Conservation (phyloP, 352 stramenopile species). For the Pythium phragmiticola region DNA sequence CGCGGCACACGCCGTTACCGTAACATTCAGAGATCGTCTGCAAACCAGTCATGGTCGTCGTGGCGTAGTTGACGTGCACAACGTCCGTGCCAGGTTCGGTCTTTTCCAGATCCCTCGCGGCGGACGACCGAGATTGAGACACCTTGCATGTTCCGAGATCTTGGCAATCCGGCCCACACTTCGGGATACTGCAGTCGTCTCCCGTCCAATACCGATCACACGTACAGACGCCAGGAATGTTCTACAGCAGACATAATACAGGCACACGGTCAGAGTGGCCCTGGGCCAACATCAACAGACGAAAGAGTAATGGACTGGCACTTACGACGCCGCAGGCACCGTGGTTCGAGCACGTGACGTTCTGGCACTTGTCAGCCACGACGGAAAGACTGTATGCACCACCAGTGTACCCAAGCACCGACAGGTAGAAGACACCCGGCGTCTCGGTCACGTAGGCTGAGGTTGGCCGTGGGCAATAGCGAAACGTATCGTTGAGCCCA, state of each 20-base stretch:
- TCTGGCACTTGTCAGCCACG: slow-evolving; percentile 66
- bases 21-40: slow-evolving; percentile 53
- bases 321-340: slow-evolving; percentile 55
- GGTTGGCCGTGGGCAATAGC: slow-evolving; percentile 52
- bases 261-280: background rate
- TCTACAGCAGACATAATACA: slow-evolving; percentile 20
- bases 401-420: slow-evolving; percentile 54
- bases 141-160: slow-evolving; percentile 51
- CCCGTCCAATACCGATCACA: slow-evolving; percentile 79
- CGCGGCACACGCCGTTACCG: slow-evolving; percentile 63
- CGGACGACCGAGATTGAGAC: background rate
- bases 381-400: slow-evolving; percentile 40
- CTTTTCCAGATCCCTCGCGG: too few relatives aligned
- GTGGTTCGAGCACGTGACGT: slow-evolving; percentile 56
- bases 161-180: slow-evolving; percentile 68
- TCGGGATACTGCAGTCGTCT: slow-evolving; percentile 68
- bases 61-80: too few relatives aligned
- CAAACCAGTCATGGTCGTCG: too few relatives aligned
- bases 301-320: background rate
- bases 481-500: slow-evolving; percentile 52
- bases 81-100: too few relatives aligned
- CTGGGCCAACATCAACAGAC: background rate
- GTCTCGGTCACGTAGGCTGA: slow-evolving; percentile 51
- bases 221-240: slow-evolving; percentile 62
- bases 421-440: slow-evolving; percentile 70